Percentiles rank a stretch among this genome's conserved stretches.
Evolutionary conservation across 1,139 yeast genomes (phyloP).

Genomic region (Blastobotrys apis): DNA sequence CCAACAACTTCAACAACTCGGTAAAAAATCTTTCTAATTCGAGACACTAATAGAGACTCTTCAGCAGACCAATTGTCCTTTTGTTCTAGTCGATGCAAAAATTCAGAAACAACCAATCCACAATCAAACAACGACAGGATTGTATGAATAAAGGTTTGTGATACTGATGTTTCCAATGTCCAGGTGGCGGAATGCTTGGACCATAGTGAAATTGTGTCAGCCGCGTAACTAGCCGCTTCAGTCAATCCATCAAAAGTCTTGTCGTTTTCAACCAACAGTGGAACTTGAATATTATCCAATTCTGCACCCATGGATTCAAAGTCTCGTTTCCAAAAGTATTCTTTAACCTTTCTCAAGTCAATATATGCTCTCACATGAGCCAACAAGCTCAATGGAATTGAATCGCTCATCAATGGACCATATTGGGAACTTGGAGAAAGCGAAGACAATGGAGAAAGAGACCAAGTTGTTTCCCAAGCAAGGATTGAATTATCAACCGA

Average conservation of each 20-base stretch:
- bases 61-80: constrained; percentile 26
- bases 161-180: constrained; percentile 33
- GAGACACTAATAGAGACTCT: constrained; percentile 28
- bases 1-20: constrained; percentile 32
- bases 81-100: constrained; percentile 30
- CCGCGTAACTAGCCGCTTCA: constrained; percentile 39
- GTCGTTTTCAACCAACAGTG: constrained; percentile 21
- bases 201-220: constrained; percentile 39
- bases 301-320: constrained; percentile 35
- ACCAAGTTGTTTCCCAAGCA: constrained; percentile 42
- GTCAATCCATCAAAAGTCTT: constrained; percentile 29
- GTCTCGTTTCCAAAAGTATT: constrained; percentile 38
- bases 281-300: constrained; percentile 26
- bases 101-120: constrained; percentile 37
- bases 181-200: constrained; percentile 37
- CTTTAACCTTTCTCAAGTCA: constrained; percentile 34
- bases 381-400: constrained; percentile 38
- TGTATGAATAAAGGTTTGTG: constrained; percentile 38
- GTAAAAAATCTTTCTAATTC: constrained; percentile 31
- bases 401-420: constrained; percentile 40
- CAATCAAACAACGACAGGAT: constrained; percentile 37
- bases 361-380: constrained; percentile 37
- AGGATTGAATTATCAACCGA: constrained; percentile 30
- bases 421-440: constrained; percentile 35
- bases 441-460: constrained; percentile 37